These are phyloP conservation scores for Pestalotiopsis sp. DNA, from an alignment of 2,329 filamentous ascomycete genomes.

Conservation along the genomic window DNA sequence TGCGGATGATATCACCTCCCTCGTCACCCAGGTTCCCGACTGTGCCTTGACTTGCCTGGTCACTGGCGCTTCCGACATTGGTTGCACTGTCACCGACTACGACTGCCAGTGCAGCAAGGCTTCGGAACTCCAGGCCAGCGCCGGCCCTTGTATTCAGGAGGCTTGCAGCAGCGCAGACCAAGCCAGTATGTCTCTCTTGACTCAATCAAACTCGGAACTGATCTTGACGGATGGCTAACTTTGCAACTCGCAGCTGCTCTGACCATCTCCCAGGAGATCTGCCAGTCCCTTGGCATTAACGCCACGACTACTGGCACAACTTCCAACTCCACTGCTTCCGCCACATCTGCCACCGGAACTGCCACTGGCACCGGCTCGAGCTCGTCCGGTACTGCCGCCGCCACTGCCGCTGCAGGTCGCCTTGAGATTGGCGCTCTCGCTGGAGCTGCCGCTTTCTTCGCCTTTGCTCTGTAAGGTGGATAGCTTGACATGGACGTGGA, in stretches of 20 bases:
- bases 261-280: conserved; percentile 13
- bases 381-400: conserved; percentile 18
- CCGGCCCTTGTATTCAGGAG: conserved; percentile 37
- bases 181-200: conserved; percentile 27
- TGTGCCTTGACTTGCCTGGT: conserved; percentile 39
- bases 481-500: background rate
- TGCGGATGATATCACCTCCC: conserved; percentile 20
- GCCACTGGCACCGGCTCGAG: conserved; percentile 19
- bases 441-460: conserved; percentile 32
- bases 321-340: conserved; percentile 2
- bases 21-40: conserved; percentile 30
- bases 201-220: background rate
- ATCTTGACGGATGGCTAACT: background rate
- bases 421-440: conserved; percentile 30
- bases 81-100: conserved; percentile 34
- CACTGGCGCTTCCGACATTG: conserved; percentile 26
- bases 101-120: conserved; percentile 38
- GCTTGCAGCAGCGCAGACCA: conserved; percentile 35
- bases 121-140: conserved; percentile 32
- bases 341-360: conserved; percentile 11
- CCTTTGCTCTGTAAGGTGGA: conserved; percentile 31
- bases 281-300: conserved; percentile 2
- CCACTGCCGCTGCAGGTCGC: conserved; percentile 27
- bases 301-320: background rate
- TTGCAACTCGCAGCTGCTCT: background rate